Evolutionary conservation across 2,329 filamentous ascomycete genomes (phyloP), one percentile per base, ranked within the genome.

Genomic region (Sclerotinia sclerotiorum): DNA sequence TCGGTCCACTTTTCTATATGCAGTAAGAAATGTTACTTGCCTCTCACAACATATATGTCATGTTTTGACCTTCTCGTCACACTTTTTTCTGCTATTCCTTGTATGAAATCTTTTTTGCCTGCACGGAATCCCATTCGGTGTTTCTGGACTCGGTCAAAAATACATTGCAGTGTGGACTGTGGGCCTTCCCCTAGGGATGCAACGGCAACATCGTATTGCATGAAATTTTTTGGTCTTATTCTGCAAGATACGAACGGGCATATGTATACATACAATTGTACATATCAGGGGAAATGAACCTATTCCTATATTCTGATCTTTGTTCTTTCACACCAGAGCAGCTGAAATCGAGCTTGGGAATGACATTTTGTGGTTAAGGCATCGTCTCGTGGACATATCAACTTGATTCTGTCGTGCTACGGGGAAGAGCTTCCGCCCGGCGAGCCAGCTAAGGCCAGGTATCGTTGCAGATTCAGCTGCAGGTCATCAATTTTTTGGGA

Each of bases 381-480:
- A 42, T 61, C 39, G 65, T 63, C 46, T 54, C 56, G 56, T 54
- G 48, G 24, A 54, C 51, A 62, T 24, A 27, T 63, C 65, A 67
- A 67, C 48, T 67, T 62, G 56, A 52, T 67, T 67, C 56, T 67
- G 65, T 63, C 27, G 65, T 67, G 58, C 58, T 56, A 68, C 66
- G 66, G 66, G 66, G 60, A 68, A 68, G n/a, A 57, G 58, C 60
- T 68, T 68, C 66, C 66, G 60, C 51, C 44, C 44, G 17, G 39
- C 56, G 54, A 67, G 48, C 48, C 56, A 56, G 17, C 61, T 13
- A 44, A 48, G 66, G 51, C 60, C 42, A 39, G 60, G 58, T 42
- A 35, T 65, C 13, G 52, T 65, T 68, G 66, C 60, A 65, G 51
- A 68, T 65, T 57, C 58, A 56, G 66, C 58, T 68, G 66, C 66